Percentiles rank a stretch among this genome's conserved stretches.
Conservation (phyloP, 305 asterid species). For the Solanum aculeatissimum region DNA sequence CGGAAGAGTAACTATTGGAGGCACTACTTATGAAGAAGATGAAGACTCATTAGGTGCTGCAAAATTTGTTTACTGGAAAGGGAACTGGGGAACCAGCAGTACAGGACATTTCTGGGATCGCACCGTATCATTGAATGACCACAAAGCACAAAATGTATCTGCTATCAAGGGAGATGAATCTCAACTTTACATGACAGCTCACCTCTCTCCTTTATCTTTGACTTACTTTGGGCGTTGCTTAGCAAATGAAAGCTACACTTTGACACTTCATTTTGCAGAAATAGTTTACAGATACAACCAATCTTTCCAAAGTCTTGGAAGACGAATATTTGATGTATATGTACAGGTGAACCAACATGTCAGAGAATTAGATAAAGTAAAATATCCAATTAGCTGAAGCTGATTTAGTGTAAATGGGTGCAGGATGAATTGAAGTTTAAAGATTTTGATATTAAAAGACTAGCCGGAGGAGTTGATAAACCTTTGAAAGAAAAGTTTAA, state of each 20-base stretch:
- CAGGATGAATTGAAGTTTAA: conserved; percentile 30
- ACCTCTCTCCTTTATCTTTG: conserved; percentile 41
- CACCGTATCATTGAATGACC: background rate
- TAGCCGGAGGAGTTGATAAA: conserved; percentile 39
- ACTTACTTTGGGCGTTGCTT: conserved; percentile 61
- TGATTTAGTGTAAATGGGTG: background rate
- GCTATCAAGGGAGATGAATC: conserved; percentile 25
- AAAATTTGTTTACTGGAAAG: conserved; percentile 7
- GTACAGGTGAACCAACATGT: conserved; percentile 30
- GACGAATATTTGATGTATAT: conserved; percentile 58
- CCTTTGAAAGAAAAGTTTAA: conserved; percentile 1
- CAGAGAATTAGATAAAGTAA: background rate
- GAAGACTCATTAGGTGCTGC: conserved; percentile 19
- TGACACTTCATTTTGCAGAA: conserved; percentile 64
- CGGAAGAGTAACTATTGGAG: conserved; percentile 3
- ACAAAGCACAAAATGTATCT: conserved; percentile 22
- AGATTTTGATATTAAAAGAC: conserved; percentile 39
- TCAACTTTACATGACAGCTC: conserved; percentile 39
- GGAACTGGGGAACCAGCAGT: conserved; percentile 47
- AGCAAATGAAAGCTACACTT: conserved; percentile 53
- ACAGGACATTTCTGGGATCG: conserved; percentile 34
- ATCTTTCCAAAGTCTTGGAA: conserved; percentile 51
- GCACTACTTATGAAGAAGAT: conserved; percentile 25
- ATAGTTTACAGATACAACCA: conserved; percentile 32
- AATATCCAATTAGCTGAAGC: background rate